A percentile compares a stretch with the other conserved stretches of the same genome.
phyloP scores from a whole-genome alignment of 176 grass and related monocot genomes.

The Bolboschoenus planiculmis region DNA sequence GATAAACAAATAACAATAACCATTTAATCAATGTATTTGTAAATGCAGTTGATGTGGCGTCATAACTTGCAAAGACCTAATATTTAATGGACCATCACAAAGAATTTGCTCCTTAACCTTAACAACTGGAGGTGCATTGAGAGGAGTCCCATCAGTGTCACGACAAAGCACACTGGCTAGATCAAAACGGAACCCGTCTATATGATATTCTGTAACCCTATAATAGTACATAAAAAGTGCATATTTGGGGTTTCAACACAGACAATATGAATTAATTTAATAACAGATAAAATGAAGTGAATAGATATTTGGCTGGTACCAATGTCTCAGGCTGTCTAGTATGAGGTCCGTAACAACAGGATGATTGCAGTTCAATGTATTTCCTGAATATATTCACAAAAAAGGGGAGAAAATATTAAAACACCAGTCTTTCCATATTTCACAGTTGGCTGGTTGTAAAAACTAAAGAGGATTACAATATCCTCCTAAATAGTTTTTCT shows the following conservation, averaged over 20 bases:
- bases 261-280: neutral
- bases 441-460: neutral
- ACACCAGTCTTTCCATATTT: neutral
- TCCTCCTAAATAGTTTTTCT: conserved; percentile 7
- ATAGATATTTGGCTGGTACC: conserved; percentile 37
- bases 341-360: conserved; percentile 94
- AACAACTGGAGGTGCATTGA: conserved; percentile 76
- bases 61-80: conserved; percentile 59
- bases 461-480: neutral
- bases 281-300: conserved; percentile 9
- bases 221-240: conserved; percentile 15
- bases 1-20: neutral
- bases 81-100: conserved; percentile 22
- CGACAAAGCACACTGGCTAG: conserved; percentile 97
- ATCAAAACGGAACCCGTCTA: conserved; percentile 99
- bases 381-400: conserved; percentile 48
- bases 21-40: neutral
- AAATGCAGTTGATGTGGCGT: neutral
- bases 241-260: conserved; percentile 24
- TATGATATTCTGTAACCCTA: conserved; percentile 94
- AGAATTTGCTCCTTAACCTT: conserved; percentile 43
- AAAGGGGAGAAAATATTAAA: neutral
- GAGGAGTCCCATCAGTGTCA: conserved; percentile 66
- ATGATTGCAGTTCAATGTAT: conserved; percentile 98
- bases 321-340: conserved; percentile 95